These are phyloP conservation scores for Hydnomerulius pinastri DNA, from an alignment of 768 basidiomycete species.

Conservation along the genomic window DNA sequence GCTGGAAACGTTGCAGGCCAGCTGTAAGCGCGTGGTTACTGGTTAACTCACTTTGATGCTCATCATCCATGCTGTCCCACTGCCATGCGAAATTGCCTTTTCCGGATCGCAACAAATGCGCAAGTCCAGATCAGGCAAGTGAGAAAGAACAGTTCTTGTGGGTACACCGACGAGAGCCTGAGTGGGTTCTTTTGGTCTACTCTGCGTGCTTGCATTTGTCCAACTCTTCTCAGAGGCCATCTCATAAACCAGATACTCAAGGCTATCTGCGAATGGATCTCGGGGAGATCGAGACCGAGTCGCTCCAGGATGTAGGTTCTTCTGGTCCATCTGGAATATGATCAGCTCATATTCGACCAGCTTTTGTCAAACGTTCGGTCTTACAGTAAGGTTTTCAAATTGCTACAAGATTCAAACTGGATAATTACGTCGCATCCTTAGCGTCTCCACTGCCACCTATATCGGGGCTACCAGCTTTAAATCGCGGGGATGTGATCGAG, in stretches of 20 bases:
- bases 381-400: conserved; percentile 33
- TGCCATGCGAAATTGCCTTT: conserved; percentile 3
- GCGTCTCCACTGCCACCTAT: conserved; percentile 26
- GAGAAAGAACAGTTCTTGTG: background rate
- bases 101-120: conserved; percentile 1
- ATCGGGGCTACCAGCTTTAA: conserved; percentile 31
- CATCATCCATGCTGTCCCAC: too few species aligned
- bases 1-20: conserved; percentile 9
- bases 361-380: conserved; percentile 43
- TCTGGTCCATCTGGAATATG: background rate
- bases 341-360: conserved; percentile 33
- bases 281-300: conserved; percentile 34
- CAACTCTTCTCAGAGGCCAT: too few species aligned
- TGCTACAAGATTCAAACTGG: background rate
- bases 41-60: too few species aligned
- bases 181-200: background rate
- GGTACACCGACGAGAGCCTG: background rate
- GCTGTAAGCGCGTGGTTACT: conserved; percentile 2
- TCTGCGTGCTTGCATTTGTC: too few species aligned
- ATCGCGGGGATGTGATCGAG: conserved; percentile 68
- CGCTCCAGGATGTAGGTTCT: conserved; percentile 35
- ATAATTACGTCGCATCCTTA: conserved; percentile 34
- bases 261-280: conserved; percentile 22
- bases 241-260: too few species aligned
- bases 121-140: conserved; percentile 1